Conservation (phyloP, 306 rosid genomes). For the Malus fusca region DNA sequence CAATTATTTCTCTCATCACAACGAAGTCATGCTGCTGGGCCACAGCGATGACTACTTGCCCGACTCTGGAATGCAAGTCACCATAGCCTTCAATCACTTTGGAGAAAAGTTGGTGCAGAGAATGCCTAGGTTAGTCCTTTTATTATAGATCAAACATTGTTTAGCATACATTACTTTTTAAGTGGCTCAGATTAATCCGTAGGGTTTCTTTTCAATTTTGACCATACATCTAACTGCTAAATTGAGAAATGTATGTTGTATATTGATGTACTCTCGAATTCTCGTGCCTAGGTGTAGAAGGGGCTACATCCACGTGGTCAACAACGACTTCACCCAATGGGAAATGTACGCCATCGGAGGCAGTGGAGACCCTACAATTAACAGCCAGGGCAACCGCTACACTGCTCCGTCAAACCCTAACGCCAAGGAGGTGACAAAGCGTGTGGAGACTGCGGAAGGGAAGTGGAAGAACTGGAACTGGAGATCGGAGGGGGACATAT, state of each 20-base stretch:
- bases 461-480: constrained; percentile 76
- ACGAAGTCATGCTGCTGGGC: constrained; percentile 81
- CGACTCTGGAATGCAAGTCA: constrained; percentile 76
- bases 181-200: no score
- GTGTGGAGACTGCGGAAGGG: constrained; percentile 46
- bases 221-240: no score
- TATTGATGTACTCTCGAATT: no score
- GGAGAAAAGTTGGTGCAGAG: constrained; percentile 71
- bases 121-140: constrained; percentile 49
- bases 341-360: constrained; percentile 96
- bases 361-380: constrained; percentile 65
- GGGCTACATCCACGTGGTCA: constrained; percentile 82
- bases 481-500: constrained; percentile 74
- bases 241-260: no score
- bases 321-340: constrained; percentile 79
- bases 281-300: constrained; percentile 32
- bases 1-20: constrained; percentile 74
- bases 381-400: constrained; percentile 78
- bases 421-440: constrained; percentile 77
- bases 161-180: no score
- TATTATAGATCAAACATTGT: no score
- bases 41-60: constrained; percentile 70
- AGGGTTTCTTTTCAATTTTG: no score
- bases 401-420: constrained; percentile 49
- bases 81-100: constrained; percentile 87